Percentiles rank a stretch among this genome's conserved stretches.
Evolutionary conservation across 2,329 filamentous ascomycete genomes (phyloP).

Genomic region (Ophiocordyceps camponoti-rufipedis): DNA sequence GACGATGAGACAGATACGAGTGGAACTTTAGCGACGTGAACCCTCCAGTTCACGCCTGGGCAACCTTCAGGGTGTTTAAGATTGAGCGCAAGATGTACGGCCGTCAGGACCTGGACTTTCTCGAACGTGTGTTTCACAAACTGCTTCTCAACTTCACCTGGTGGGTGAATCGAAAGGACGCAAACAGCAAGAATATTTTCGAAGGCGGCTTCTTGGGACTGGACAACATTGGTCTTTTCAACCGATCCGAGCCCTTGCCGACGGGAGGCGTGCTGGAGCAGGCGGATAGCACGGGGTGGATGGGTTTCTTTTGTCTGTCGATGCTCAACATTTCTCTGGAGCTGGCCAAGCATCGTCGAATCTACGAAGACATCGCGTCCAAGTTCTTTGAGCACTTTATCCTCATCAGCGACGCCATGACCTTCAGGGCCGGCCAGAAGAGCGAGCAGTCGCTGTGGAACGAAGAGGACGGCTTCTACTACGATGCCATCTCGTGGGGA

Average conservation of each 20-base stretch:
- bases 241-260: constrained; percentile 83
- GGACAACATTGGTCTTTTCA: constrained; percentile 96
- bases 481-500: constrained; percentile 93
- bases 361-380: constrained; percentile 90
- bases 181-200: constrained; percentile 90
- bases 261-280: constrained; percentile 90
- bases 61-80: constrained; percentile 90
- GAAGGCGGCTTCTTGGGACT: constrained; percentile 90
- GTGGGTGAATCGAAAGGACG: constrained; percentile 97
- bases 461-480: constrained; percentile 93
- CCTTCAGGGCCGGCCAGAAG: constrained; percentile 51
- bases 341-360: constrained; percentile 83
- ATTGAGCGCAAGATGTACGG: constrained; percentile 97
- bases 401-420: constrained; percentile 95
- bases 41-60: constrained; percentile 90
- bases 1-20: constrained; percentile 38
- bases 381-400: constrained; percentile 99
- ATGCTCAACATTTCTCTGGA: constrained; percentile 97
- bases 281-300: constrained; percentile 96
- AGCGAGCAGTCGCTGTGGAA: constrained; percentile 85
- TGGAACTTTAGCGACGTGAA: constrained; percentile 99
- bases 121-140: constrained; percentile 94
- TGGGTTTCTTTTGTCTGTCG: constrained; percentile 91
- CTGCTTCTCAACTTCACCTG: constrained; percentile 92
- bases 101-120: constrained; percentile 81